phyloP scores from a whole-genome alignment of 177 flowering plant species.

The Telopea speciosissima region DNA sequence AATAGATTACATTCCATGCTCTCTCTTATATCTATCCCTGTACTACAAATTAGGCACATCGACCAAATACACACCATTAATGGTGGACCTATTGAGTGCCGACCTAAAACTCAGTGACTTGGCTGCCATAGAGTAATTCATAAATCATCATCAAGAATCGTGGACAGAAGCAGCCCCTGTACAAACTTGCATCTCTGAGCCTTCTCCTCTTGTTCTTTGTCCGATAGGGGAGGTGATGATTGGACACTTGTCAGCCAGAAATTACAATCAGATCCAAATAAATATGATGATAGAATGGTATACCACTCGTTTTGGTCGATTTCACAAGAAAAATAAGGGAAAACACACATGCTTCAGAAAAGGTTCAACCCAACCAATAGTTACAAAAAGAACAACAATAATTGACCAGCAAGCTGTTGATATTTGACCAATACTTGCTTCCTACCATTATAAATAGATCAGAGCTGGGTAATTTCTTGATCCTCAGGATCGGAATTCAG shows the following conservation, averaged over 20 bases:
- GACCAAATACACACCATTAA: not conserved
- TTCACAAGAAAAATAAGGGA: too few relatives aligned
- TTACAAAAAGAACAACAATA: too few relatives aligned
- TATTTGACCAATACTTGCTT: too few relatives aligned
- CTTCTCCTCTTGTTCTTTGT: slow-evolving; percentile 37
- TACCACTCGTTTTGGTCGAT: too few relatives aligned
- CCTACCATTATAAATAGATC: too few relatives aligned
- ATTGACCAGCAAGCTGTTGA: too few relatives aligned
- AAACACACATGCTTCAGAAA: too few relatives aligned
- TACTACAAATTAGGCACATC: not conserved
- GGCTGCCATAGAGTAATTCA: slow-evolving; percentile 17
- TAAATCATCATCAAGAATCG: slow-evolving; percentile 28
- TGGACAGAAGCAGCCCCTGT: slow-evolving; percentile 39
- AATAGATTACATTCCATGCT: not conserved
- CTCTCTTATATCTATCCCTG: not conserved
- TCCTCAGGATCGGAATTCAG: too few relatives aligned
- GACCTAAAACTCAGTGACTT: not conserved
- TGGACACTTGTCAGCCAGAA: slow-evolving; percentile 21
- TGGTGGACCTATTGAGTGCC: not conserved
- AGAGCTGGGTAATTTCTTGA: too few relatives aligned
- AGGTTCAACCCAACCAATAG: too few relatives aligned
- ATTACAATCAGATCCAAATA: not conserved
- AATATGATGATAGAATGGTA: not conserved
- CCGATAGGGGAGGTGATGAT: slow-evolving; percentile 31
- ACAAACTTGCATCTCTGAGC: slow-evolving; percentile 49